Conservation (phyloP, 2,329 filamentous ascomycete species). For the Monascus ruber region DNA sequence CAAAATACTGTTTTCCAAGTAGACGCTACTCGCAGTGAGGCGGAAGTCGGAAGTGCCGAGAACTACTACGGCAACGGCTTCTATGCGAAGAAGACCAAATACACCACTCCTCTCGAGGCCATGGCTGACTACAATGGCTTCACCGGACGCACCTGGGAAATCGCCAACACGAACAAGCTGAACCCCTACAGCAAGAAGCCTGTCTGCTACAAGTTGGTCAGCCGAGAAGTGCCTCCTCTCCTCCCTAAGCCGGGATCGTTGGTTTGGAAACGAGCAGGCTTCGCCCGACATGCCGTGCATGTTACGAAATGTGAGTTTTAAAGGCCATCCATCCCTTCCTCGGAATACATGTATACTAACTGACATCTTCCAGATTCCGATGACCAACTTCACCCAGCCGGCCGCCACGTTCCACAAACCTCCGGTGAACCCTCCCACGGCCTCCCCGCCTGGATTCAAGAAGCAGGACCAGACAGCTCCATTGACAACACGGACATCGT, state of each 20-base stretch:
- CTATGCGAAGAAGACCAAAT: slow-evolving; percentile 67
- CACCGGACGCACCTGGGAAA: slow-evolving; percentile 80
- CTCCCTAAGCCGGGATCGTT: slow-evolving; percentile 70
- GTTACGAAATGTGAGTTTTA: slow-evolving; percentile 68
- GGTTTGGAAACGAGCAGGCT: slow-evolving; percentile 82
- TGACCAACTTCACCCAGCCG: slow-evolving; percentile 72
- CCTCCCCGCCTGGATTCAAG: slow-evolving; percentile 61
- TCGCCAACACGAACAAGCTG: slow-evolving; percentile 71
- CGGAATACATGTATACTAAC: slow-evolving; percentile 5
- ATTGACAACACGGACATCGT: slow-evolving; percentile 79
- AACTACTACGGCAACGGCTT: slow-evolving; percentile 79
- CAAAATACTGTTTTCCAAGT: slow-evolving; percentile 77
- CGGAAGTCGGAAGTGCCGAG: slow-evolving; percentile 64
- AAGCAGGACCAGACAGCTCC: slow-evolving; percentile 50
- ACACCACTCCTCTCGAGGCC: slow-evolving; percentile 56
- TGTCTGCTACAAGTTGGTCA: slow-evolving; percentile 78
- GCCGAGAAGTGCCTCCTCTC: slow-evolving; percentile 66
- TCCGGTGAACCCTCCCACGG: slow-evolving; percentile 65
- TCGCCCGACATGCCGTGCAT: slow-evolving; percentile 75
- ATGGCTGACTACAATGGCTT: slow-evolving; percentile 70
- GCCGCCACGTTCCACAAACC: slow-evolving; percentile 79
- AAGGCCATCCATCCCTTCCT: slow-evolving; percentile 1
- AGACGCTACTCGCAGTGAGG: slow-evolving; percentile 60
- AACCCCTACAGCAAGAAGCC: slow-evolving; percentile 81
- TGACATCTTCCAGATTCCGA: slow-evolving; percentile 50